Percentiles rank a stretch among this genome's conserved stretches.
These are phyloP conservation scores for Cinnamomum micranthum DNA, from an alignment of 164 flowering plant species.

Conservation along the genomic window DNA sequence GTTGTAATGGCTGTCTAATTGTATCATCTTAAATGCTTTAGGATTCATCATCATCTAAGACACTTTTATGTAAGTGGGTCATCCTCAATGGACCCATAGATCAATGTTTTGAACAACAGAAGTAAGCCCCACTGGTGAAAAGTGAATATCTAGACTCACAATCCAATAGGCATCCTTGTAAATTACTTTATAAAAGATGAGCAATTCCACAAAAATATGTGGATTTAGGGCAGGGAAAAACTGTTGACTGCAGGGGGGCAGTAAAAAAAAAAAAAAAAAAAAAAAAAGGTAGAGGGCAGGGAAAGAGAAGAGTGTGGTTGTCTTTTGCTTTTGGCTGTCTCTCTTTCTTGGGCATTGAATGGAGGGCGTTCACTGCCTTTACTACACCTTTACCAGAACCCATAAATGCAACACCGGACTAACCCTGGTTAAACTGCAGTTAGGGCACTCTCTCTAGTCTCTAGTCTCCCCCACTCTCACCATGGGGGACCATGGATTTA, in stretches of 20 bases:
- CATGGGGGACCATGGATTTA: conserved; percentile 4
- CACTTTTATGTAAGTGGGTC: background rate
- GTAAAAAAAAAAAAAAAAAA: background rate
- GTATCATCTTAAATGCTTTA: no score
- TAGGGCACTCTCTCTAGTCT: background rate
- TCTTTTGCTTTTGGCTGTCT: background rate
- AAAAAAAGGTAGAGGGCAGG: background rate
- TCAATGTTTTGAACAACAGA: background rate
- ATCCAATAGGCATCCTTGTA: no score
- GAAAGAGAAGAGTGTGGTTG: background rate
- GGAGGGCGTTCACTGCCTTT: conserved; percentile 6
- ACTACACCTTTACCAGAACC: conserved; percentile 1
- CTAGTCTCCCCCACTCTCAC: background rate
- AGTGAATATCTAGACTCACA: background rate
- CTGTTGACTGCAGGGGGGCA: background rate
- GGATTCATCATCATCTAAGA: background rate
- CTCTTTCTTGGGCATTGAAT: conserved; percentile 6
- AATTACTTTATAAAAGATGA: background rate
- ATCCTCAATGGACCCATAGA: background rate
- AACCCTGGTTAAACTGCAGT: background rate
- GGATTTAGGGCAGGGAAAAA: background rate
- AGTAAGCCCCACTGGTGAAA: background rate
- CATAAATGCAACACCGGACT: background rate
- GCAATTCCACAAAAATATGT: background rate
- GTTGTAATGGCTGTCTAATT: background rate